Conservation (phyloP, 352 stramenopile genomes). For the Globisporangium nunn region DNA sequence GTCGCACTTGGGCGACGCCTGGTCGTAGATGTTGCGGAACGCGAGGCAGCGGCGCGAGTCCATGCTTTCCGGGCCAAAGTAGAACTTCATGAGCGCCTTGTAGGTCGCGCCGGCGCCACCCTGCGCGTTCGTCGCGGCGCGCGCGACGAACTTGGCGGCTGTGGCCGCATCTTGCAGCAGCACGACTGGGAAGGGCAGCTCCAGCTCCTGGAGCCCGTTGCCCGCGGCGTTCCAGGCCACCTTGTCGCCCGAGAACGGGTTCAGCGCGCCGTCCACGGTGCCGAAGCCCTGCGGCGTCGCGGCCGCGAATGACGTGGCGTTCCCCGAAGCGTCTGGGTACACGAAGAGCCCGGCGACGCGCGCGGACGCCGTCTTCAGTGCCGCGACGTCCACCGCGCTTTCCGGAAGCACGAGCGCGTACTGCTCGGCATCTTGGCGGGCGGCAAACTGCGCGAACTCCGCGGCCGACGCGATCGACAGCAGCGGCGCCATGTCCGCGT, state of each 20-base stretch:
- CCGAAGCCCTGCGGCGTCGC: conserved; percentile 51
- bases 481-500: conserved; percentile 46
- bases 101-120: conserved; percentile 40
- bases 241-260: conserved; percentile 54
- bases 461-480: conserved; percentile 34
- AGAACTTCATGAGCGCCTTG: conserved; percentile 78
- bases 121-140: conserved; percentile 55
- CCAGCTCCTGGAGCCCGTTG: conserved; percentile 29
- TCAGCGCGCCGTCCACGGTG: conserved; percentile 55
- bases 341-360: conserved; percentile 54
- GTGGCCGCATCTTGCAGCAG: conserved; percentile 38
- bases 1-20: conserved; percentile 59
- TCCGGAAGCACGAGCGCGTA: conserved; percentile 67
- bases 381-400: conserved; percentile 35
- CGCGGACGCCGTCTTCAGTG: conserved; percentile 17
- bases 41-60: conserved; percentile 61
- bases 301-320: conserved; percentile 37
- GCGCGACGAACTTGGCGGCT: conserved; percentile 36
- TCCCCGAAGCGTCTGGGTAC: conserved; percentile 35
- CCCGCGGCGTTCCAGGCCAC: conserved; percentile 61
- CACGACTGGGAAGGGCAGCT: conserved; percentile 62
- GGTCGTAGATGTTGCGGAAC: conserved; percentile 72
- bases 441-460: conserved; percentile 42
- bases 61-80: conserved; percentile 73
- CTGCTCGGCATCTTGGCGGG: conserved; percentile 24